Base-by-base conservation (phyloP, 225 moss, liverwort and hornwort genomes). In the Pseudisothecium myosuroides region DNA sequence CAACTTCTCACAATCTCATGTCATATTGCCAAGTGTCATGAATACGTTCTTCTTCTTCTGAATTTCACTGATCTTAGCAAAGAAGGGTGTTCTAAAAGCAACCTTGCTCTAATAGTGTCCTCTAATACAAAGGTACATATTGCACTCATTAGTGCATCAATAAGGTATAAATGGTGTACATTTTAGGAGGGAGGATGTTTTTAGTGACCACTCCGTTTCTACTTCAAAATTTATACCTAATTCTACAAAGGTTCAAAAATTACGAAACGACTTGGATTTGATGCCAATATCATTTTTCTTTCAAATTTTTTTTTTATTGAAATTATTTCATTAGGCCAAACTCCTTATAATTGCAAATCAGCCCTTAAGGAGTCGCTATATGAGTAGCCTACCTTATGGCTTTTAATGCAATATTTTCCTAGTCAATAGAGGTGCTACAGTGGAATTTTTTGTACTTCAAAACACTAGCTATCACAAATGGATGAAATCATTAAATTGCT, bases 321-420 rank as follows among this genome's bases (percentile, higher is more conserved):
- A n/a, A n/a, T n/a, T n/a, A n/a, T n/a, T n/a, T n/a, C n/a, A n/a
- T n/a, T n/a, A 7, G 21, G 1, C 37, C 21, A 67, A 67, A 67
- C 9, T 21, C 22, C 2, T 67, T 67, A n/a, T 22, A n/a, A 22
- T 67, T 4, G 4, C 21, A 67, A 67, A 67, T 67, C 4, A n/a
- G 0, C 4, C 11, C 1, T n/a, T n/a, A n/a, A 21, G 21, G 7
- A 11, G 12, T 10, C 0, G 6, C 37, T 37, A 37, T 37, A 37
- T 37, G 37, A 21, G 11, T 67, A 67, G 21, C 67, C 37, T 37
- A 66, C 6, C 20, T 20, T 66, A 37, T 11, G 36, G 2, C 11
- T 36, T 66, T 36, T 34, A 34, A 34, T 34, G 9, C 18, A 65
- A 65, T 34, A 9, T 65, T 65, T 65, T 65, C 3, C 66, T 36